Conservation (phyloP, 176 grass and related monocot species). For the Bothriochloa decipiens region DNA sequence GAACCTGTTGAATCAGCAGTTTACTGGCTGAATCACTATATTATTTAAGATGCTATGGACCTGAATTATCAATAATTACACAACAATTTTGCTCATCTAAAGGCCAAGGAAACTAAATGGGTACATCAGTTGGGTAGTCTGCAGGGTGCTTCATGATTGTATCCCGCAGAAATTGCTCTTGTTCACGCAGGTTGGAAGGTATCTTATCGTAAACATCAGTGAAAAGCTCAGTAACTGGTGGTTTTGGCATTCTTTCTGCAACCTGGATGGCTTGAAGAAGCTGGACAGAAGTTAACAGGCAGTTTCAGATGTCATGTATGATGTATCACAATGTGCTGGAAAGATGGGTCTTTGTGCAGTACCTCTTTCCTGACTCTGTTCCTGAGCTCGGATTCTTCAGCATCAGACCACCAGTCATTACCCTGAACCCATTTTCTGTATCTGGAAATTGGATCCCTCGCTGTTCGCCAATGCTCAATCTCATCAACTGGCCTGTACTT, state of each 20-base stretch:
- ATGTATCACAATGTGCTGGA: neutral
- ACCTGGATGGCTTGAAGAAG: conserved; percentile 86
- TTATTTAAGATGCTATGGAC: conserved; percentile 32
- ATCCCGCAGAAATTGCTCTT: conserved; percentile 66
- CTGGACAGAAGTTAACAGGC: conserved; percentile 45
- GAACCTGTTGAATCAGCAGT: conserved; percentile 27
- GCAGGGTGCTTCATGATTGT: conserved; percentile 70
- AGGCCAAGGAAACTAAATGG: conserved; percentile 44
- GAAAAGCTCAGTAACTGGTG: conserved; percentile 70
- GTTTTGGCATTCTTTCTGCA: conserved; percentile 78
- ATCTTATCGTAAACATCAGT: conserved; percentile 86
- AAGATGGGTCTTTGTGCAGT: conserved; percentile 25
- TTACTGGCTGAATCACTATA: conserved; percentile 14
- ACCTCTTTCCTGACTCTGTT: conserved; percentile 79
- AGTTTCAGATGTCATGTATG: conserved; percentile 15
- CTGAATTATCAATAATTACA: conserved; percentile 38
- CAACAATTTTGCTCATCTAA: neutral
- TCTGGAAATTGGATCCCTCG: conserved; percentile 83
- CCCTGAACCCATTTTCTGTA: conserved; percentile 96
- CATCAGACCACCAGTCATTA: conserved; percentile 90
- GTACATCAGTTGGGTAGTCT: conserved; percentile 82
- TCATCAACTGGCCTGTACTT: conserved; percentile 88
- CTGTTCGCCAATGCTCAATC: conserved; percentile 91
- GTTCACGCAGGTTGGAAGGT: conserved; percentile 76
- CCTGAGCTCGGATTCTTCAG: conserved; percentile 78